phyloP scores from a whole-genome alignment of 2,329 filamentous ascomycete genomes.

The Penicillium rolfsii region DNA sequence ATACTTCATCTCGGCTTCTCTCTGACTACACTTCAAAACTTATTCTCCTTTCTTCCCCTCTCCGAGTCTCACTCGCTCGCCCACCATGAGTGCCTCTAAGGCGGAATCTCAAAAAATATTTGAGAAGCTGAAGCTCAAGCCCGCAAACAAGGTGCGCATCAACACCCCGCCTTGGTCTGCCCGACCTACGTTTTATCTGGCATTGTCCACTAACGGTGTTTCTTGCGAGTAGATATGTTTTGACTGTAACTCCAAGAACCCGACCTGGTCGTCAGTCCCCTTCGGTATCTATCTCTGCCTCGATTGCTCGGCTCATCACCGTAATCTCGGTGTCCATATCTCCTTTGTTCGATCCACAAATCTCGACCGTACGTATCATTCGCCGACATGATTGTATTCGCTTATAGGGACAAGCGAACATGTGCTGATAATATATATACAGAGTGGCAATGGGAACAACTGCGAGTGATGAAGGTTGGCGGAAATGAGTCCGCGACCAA shows the following conservation, averaged over 20 bases:
- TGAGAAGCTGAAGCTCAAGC: conserved; percentile 92
- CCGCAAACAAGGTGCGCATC: conserved; percentile 81
- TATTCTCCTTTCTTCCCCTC: conserved; percentile 15
- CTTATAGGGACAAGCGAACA: not conserved
- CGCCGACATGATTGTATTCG: conserved; percentile 2
- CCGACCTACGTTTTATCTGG: conserved; percentile 16
- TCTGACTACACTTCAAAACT: conserved; percentile 17
- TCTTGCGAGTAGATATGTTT: conserved; percentile 77
- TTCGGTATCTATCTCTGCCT: conserved; percentile 98
- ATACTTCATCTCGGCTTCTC: conserved; percentile 29
- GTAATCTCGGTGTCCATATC: conserved; percentile 97
- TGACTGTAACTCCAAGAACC: conserved; percentile 96
- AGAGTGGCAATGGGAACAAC: conserved; percentile 99
- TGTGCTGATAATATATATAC: conserved; percentile 29
- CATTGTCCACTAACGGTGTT: conserved; percentile 24
- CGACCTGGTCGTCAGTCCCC: conserved; percentile 96
- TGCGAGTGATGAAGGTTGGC: conserved; percentile 96
- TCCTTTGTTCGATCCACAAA: conserved; percentile 98
- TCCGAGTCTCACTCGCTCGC: conserved; percentile 21
- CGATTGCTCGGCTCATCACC: conserved; percentile 95
- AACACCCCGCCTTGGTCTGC: conserved; percentile 30
- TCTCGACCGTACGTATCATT: conserved; percentile 79
- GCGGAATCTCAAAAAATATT: conserved; percentile 96
- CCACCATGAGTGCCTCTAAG: conserved; percentile 76
- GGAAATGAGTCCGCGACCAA: conserved; percentile 98